Evolutionary conservation across 805 yeast species (phyloP).

Genomic region (Metschnikowia matae): DNA sequence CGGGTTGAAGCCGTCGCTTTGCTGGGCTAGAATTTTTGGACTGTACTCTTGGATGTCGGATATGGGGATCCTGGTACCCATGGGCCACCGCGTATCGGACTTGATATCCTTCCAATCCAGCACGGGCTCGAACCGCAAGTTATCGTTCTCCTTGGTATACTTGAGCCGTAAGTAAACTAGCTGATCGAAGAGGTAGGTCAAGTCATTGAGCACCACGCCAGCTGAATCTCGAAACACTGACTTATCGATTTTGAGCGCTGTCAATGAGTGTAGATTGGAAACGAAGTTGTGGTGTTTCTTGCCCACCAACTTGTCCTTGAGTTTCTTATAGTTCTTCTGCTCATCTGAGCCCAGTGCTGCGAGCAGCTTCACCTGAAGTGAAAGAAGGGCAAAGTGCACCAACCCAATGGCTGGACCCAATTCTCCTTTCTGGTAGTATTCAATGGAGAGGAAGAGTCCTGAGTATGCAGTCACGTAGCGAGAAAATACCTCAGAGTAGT

Average conservation of each 20-base stretch:
- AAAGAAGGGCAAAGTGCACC: conserved; percentile 33
- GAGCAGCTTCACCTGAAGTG: conserved; percentile 31
- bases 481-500: conserved; percentile 28
- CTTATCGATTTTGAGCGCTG: conserved; percentile 32
- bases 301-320: conserved; percentile 26
- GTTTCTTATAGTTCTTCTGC: conserved; percentile 9
- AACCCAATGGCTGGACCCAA: conserved; percentile 47
- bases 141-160: conserved; percentile 41
- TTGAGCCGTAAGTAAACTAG: conserved; percentile 37
- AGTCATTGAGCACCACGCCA: conserved; percentile 34
- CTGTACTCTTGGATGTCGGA: conserved; percentile 22
- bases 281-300: conserved; percentile 31
- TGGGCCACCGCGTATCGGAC: conserved; percentile 42
- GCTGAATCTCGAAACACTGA: conserved; percentile 33
- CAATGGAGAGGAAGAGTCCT: conserved; percentile 43
- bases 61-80: conserved; percentile 36
- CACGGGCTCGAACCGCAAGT: conserved; percentile 34
- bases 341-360: not conserved
- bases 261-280: conserved; percentile 29
- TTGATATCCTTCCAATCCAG: conserved; percentile 32
- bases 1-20: not conserved
- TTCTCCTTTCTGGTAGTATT: conserved; percentile 41
- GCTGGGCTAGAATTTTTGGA: conserved; percentile 16
- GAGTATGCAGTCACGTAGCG: conserved; percentile 41
- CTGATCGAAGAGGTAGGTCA: conserved; percentile 38